Evolutionary conservation across 2,329 filamentous ascomycete genomes (phyloP), one percentile per base, ranked within the genome.

Genomic region (Alternaria consortialis): DNA sequence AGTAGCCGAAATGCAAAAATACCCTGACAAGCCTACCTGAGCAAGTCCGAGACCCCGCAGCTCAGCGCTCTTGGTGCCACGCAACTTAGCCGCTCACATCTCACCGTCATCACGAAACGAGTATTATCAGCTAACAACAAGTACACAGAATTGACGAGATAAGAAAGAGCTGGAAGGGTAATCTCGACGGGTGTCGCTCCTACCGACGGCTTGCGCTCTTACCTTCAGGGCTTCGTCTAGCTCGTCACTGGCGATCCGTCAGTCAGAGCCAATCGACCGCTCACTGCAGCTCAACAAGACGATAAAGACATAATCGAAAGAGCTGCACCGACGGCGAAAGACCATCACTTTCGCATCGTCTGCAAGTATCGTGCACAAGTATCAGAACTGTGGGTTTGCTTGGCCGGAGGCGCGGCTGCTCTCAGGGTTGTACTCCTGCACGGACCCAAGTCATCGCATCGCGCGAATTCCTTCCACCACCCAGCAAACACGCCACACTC

Each of bases 401-500:
- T 65, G 42, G 37, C 51, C 53, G 53, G 42, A 60, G 53, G 60
- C 57, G 62, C 59, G 55, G 57, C 56, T 55, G 34, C 52, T 58
- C 64, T 50, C 46, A 50, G 13, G 46, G 46, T 32, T 67, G 68
- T 71, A 67, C 68, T 65, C 63, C 47, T 59, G 68, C 69, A 71
- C 69, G 68, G 68, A 56, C 65, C 64, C 43, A 62, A 60, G 58
- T 65, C 66, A 68, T 63, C 65, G 58, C 64, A 66, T 67, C 64
- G 62, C 70, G 65, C 71, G 67, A 69, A 71, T 66, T 42, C 62
- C 66, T 69, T 62, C 63, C 62, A 67, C 71, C 70, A 63, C 63
- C 63, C 54, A 56, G 53, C 64, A 60, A 70, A 53, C 64, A 60
- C 69, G 52, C 68, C 68, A 47, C 47, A 53, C 56, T 51, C 39